Conservation (phyloP, 345 rosid species). For the Excoecaria cochinchinensis region DNA sequence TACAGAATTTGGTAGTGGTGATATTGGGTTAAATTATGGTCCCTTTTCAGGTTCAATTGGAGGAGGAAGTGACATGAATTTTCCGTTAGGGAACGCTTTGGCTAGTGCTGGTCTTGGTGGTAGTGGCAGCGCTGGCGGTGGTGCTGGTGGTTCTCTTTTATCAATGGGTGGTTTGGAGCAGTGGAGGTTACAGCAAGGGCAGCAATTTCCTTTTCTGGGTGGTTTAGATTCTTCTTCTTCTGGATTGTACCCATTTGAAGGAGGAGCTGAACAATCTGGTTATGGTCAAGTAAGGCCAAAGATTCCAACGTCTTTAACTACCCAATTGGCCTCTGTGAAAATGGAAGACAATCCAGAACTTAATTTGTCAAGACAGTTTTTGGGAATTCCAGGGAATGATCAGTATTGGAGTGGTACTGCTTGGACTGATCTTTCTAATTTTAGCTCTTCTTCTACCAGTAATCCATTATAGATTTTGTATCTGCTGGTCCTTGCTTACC, state of each 20-base stretch:
- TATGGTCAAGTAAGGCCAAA: slow-evolving; percentile 42
- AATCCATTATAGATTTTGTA: slow-evolving; percentile 24
- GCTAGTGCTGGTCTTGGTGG: slow-evolving; percentile 26
- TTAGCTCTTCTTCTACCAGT: slow-evolving; percentile 58
- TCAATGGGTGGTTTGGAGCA: slow-evolving; percentile 45
- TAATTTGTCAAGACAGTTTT: slow-evolving; percentile 53
- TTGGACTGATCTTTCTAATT: slow-evolving; percentile 63
- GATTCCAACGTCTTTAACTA: slow-evolving; percentile 26
- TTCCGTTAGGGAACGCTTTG: slow-evolving; percentile 37
- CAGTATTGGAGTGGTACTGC: slow-evolving; percentile 41
- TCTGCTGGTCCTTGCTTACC: not conserved
- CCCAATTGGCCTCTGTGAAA: slow-evolving; percentile 56
- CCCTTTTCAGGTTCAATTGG: slow-evolving; percentile 34
- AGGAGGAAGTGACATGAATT: slow-evolving; percentile 37
- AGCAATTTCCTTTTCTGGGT: slow-evolving; percentile 46
- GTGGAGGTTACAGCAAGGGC: slow-evolving; percentile 52
- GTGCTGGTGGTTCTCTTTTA: slow-evolving; percentile 33
- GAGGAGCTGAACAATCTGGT: slow-evolving; percentile 35
- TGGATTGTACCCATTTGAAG: slow-evolving; percentile 47
- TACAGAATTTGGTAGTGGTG: slow-evolving; percentile 31
- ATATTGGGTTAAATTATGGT: slow-evolving; percentile 48
- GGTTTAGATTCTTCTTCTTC: slow-evolving; percentile 23
- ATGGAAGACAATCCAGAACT: slow-evolving; percentile 52
- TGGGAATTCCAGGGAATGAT: slow-evolving; percentile 47
- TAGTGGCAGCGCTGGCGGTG: slow-evolving; percentile 5